Conservation (phyloP, 2,329 filamentous ascomycete species). For the Colletotrichum gigasporum region DNA sequence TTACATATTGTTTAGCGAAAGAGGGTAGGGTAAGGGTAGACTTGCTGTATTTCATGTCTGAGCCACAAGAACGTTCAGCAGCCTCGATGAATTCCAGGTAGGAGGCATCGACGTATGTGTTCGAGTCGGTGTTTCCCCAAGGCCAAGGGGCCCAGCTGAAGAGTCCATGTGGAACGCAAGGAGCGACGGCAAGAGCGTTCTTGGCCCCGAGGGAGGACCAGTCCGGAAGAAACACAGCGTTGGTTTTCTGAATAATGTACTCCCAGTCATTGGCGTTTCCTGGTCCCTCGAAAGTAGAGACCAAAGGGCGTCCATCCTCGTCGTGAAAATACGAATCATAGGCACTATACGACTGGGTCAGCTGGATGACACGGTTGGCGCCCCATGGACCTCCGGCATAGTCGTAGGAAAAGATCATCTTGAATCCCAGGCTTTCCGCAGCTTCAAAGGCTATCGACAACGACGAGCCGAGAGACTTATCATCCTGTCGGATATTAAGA, state of each 20-base stretch:
- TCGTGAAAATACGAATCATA: conserved; percentile 36
- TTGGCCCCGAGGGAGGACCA: conserved; percentile 49
- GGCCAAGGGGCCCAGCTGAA: conserved; percentile 50
- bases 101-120: conserved; percentile 31
- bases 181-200: conserved; percentile 15
- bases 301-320: conserved; percentile 40
- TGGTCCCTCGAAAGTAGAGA: conserved; percentile 55
- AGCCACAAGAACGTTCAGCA: too few species aligned
- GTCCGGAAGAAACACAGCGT: conserved; percentile 54
- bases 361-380: neutral
- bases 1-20: too few species aligned
- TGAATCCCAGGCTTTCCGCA: neutral
- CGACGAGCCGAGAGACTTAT: neutral
- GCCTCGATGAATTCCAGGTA: conserved; percentile 17
- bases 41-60: too few species aligned
- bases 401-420: neutral
- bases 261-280: conserved; percentile 51
- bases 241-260: conserved; percentile 47
- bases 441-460: too few species aligned
- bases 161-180: conserved; percentile 40
- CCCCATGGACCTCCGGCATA: neutral
- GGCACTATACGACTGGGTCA: too few species aligned
- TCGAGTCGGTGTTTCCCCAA: conserved; percentile 31
- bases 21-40: too few species aligned
- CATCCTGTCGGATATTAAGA: neutral